A percentile compares a stretch with the other conserved stretches of the same genome.
These are phyloP conservation scores for Holtermannia corniformis DNA, from an alignment of 768 basidiomycete species.

Conservation along the genomic window DNA sequence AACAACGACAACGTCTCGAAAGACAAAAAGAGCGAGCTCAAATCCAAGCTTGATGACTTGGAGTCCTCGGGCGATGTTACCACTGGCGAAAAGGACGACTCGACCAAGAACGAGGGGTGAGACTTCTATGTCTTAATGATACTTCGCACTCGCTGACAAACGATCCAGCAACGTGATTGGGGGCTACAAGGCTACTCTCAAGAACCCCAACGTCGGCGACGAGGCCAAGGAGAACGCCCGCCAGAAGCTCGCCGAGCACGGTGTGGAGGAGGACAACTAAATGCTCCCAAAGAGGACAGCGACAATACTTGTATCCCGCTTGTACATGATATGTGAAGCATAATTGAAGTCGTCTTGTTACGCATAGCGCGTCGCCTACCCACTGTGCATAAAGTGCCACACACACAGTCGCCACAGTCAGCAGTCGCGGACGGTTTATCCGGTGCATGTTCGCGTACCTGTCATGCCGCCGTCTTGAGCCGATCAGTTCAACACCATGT, in stretches of 20 bases:
- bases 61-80: constrained; percentile 10
- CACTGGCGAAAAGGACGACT: constrained; percentile 6
- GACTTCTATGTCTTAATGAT: not conserved
- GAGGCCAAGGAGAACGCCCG: constrained; percentile 36
- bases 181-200: constrained; percentile 37
- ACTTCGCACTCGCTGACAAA: not conserved
- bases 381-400: no score
- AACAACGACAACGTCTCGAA: constrained; percentile 22
- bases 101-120: constrained; percentile 21
- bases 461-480: no score
- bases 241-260: constrained; percentile 23
- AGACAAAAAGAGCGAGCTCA: constrained; percentile 26
- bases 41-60: constrained; percentile 10
- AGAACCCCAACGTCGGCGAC: constrained; percentile 34
- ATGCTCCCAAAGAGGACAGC: no score
- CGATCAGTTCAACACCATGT: no score
- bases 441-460: no score
- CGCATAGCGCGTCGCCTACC: no score
- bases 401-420: no score
- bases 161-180: constrained; percentile 40
- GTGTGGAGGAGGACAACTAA: no score
- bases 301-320: no score
- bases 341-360: no score
- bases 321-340: no score
- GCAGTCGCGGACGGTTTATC: no score